phyloP scores from a whole-genome alignment of 176 grass and related monocot genomes.

The Hsuehochloa calcarea region DNA sequence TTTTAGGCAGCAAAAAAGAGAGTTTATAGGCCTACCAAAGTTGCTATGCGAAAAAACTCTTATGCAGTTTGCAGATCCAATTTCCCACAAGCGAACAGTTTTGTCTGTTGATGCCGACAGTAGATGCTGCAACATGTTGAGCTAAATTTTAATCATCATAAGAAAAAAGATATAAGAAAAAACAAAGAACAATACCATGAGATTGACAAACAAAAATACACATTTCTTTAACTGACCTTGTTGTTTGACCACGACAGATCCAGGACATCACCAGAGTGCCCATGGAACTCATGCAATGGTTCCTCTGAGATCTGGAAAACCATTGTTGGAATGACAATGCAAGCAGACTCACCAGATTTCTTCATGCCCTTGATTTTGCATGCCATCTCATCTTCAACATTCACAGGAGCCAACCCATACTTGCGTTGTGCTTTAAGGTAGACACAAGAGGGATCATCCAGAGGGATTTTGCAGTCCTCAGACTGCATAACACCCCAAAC shows the following conservation, averaged over 20 bases:
- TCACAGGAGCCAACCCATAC: slow-evolving; percentile 42
- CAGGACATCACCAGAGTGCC: slow-evolving; percentile 75
- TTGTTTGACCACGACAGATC: slow-evolving; percentile 81
- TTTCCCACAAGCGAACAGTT: slow-evolving; percentile 88
- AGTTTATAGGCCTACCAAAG: slow-evolving; percentile 53
- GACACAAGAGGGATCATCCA: slow-evolving; percentile 70
- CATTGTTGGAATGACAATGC: slow-evolving; percentile 69
- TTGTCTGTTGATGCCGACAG: slow-evolving; percentile 82
- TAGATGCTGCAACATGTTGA: slow-evolving; percentile 54
- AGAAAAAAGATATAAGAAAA: background rate
- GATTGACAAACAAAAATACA: background rate
- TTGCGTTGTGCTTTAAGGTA: slow-evolving; percentile 57
- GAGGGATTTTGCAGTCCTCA: slow-evolving; percentile 52
- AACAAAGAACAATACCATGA: background rate
- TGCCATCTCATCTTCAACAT: slow-evolving; percentile 35
- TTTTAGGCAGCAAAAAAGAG: slow-evolving; percentile 10
- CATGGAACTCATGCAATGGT: slow-evolving; percentile 73
- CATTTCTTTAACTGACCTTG: slow-evolving; percentile 61
- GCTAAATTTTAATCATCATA: slow-evolving; percentile 18
- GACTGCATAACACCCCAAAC: slow-evolving; percentile 69
- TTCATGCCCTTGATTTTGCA: slow-evolving; percentile 49
- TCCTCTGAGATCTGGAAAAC: slow-evolving; percentile 67
- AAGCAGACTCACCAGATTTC: slow-evolving; percentile 56
- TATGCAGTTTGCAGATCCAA: slow-evolving; percentile 61
- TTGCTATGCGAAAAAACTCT: slow-evolving; percentile 76